These are phyloP conservation scores for Astrocystis sublimbata DNA, from an alignment of 495 filamentous ascomycete genomes.

Conservation along the genomic window DNA sequence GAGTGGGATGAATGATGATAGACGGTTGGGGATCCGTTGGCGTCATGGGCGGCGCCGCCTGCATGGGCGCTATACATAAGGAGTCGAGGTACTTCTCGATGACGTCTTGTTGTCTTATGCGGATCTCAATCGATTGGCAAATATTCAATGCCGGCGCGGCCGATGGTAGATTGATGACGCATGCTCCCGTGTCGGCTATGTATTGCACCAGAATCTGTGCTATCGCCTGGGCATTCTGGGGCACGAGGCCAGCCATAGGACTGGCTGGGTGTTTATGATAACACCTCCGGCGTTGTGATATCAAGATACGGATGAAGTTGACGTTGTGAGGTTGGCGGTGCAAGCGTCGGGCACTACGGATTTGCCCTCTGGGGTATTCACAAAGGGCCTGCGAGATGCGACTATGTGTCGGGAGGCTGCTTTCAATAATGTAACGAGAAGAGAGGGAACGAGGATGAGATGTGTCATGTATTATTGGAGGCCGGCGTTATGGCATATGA, in stretches of 20 bases:
- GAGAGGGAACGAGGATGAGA: too few species aligned
- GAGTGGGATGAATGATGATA: background rate
- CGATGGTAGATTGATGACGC: constrained; percentile 26
- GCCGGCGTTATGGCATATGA: background rate
- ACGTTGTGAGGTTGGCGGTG: too few species aligned
- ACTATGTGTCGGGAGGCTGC: too few species aligned
- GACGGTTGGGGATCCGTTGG: background rate
- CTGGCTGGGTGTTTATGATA: background rate
- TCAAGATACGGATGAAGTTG: background rate
- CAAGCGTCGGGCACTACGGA: background rate
- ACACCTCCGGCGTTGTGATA: background rate
- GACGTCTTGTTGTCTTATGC: constrained; percentile 15
- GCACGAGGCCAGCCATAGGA: constrained; percentile 5
- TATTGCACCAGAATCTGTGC: constrained; percentile 33
- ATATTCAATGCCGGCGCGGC: constrained; percentile 13
- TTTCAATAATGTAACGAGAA: too few species aligned
- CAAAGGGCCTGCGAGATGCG: too few species aligned
- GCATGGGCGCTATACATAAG: constrained; percentile 28
- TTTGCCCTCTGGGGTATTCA: too few species aligned
- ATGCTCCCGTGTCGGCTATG: constrained; percentile 15
- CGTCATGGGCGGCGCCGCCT: background rate
- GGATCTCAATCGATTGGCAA: constrained; percentile 26
- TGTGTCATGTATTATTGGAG: background rate
- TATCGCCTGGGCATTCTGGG: constrained; percentile 34
- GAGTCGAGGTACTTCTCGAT: constrained; percentile 20